Base-by-base conservation (phyloP, 805 yeast genomes). In the Candida corydali region DNA sequence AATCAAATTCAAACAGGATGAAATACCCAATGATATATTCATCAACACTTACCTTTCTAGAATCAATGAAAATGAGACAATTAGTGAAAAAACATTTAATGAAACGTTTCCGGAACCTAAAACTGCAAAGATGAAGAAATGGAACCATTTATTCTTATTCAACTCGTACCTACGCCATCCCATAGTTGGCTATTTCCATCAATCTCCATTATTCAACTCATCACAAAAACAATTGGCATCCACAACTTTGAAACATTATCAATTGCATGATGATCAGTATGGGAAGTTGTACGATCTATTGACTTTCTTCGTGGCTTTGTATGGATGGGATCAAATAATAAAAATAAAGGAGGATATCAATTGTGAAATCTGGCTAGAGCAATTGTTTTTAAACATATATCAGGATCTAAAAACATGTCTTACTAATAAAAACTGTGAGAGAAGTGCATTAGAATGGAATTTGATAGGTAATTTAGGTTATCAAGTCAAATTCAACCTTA, bases 281-380 rank as follows among this genome's bases (percentile, higher is more conserved):
- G 73, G 72, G 8, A 52, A 68, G 29, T 50, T 61, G 1, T 91
- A 86, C 55, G 81, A 80, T 29, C 59, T 88, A 38, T 59, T 91
- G 39, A 78, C 94, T 4, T 66, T 77, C 7, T 73, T 93, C 45
- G 77, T 80, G 3, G 72, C 80, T 14, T 61, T 70, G 17, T 65
- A 80, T 27, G 96, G 96, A 3, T 91, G 98, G 98, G 86, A 86
- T 47, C 75, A 72, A 24, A 57, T 87, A 24, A 68, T 89, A 45
- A 65, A 68, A 39, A 51, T 80, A 26, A 76, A 96, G 40, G 77
- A 88, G 1, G 63, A 69, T 14, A 79, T 84, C 0, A 25, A 78
- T 24, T 84, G 94, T 55, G 91, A 82, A 51, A 65, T 78, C 37
- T 84, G 95, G 89, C 64, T 86, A 20, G 95, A 86, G 45, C 80